Evolutionary conservation across 2,329 filamentous ascomycete genomes (phyloP).

Genomic region (Zymoseptoria tritici): DNA sequence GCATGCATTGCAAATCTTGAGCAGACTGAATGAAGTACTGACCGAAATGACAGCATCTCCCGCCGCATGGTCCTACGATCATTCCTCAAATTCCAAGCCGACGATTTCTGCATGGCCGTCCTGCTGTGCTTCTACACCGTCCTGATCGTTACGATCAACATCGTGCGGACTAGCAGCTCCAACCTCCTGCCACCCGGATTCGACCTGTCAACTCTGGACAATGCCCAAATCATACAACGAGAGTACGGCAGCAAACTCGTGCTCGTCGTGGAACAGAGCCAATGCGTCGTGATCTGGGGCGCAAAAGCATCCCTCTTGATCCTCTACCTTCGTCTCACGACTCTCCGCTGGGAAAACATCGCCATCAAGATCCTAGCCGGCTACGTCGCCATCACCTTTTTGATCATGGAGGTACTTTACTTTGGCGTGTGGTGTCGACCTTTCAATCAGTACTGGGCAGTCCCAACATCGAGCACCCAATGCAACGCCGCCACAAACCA

Average conservation of each 20-base stretch:
- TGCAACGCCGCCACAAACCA: constrained; percentile 35
- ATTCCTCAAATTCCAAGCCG: constrained; percentile 43
- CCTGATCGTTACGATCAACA: constrained; percentile 43
- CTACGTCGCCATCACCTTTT: constrained; percentile 30
- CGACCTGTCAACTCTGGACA: constrained; percentile 36
- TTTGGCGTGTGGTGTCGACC: constrained; percentile 35
- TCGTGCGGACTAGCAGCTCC: constrained; percentile 33
- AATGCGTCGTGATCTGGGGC: constrained; percentile 33
- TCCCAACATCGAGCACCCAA: constrained; percentile 29
- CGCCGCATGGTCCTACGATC: constrained; percentile 41
- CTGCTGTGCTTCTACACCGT: constrained; percentile 43
- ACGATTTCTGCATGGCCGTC: constrained; percentile 53
- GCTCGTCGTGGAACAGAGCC: constrained; percentile 34
- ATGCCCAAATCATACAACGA: constrained; percentile 19
- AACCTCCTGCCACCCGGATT: constrained; percentile 40
- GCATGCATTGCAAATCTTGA: neutral
- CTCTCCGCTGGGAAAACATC: constrained; percentile 29
- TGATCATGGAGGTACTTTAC: constrained; percentile 35
- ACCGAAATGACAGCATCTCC: constrained; percentile 31
- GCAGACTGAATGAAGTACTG: neutral
- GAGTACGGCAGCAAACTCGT: constrained; percentile 33
- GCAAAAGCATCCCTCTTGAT: constrained; percentile 33
- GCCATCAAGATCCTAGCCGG: constrained; percentile 28
- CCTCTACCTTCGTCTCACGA: constrained; percentile 34
- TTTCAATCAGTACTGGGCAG: constrained; percentile 32